A percentile compares a stretch with the other conserved stretches of the same genome.
phyloP scores from a whole-genome alignment of 495 filamentous ascomycete species.

The Neurospora sp. region DNA sequence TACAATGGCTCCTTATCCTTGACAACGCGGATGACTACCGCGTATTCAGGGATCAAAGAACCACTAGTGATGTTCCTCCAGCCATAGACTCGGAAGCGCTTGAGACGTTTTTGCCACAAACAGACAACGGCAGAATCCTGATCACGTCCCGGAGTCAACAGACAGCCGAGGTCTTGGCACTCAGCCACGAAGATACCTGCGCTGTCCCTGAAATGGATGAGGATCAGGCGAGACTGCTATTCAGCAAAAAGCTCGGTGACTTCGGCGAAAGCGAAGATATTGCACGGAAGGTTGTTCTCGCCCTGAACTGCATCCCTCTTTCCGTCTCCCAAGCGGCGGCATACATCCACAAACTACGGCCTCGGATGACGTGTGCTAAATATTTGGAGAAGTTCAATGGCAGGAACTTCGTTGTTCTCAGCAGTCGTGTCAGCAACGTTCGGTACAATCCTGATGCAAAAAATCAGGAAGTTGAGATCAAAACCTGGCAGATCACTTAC shows the following conservation, averaged over 20 bases:
- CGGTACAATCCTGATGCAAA: background rate
- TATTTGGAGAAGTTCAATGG: background rate
- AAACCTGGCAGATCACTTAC: conserved; percentile 21
- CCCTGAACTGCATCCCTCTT: conserved; percentile 36
- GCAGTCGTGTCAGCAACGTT: background rate
- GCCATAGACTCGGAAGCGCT: conserved; percentile 1
- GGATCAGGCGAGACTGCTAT: background rate
- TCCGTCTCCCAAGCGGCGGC: conserved; percentile 35
- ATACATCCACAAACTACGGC: conserved; percentile 21
- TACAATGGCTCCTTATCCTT: conserved; percentile 33
- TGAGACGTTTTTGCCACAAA: background rate
- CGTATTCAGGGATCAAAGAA: conserved; percentile 8
- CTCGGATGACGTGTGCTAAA: background rate
- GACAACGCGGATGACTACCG: conserved; percentile 31
- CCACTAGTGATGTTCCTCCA: background rate
- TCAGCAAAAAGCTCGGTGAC: background rate
- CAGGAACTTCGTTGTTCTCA: background rate
- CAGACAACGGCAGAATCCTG: background rate
- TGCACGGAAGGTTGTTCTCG: conserved; percentile 11
- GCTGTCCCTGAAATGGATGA: background rate
- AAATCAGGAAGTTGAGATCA: background rate
- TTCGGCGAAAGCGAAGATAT: background rate
- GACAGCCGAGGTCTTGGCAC: background rate
- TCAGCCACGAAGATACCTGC: background rate
- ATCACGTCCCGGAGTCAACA: background rate